Base-by-base conservation (phyloP, 148 eudicot genomes). In the Dysphania ambrosioides region DNA sequence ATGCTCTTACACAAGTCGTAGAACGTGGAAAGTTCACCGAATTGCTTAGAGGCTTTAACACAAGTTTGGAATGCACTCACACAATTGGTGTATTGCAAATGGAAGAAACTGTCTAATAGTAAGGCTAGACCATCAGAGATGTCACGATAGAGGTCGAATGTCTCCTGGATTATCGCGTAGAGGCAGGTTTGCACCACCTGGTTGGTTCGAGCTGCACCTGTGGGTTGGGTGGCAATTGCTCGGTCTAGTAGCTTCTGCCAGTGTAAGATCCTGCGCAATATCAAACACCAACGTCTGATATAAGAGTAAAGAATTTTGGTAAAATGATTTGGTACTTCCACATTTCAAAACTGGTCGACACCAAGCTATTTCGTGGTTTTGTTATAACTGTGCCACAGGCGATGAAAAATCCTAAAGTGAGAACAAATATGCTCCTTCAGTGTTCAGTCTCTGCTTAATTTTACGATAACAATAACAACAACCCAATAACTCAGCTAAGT, bases 211-310 rank as follows among this genome's bases (percentile, higher is more conserved):
- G 98, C 90, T 1, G 87, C 82, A 0, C 98, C 96, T 0, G 97
- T 90, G 10, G 98, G 98, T 51, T 86, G 72, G 8, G 97, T 88
- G 21, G 91, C 93, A 1, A 94, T 83, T 34, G 96, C 97, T 24
- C 97, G 81, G 71, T 94, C 96, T 4, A 91, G 85, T 19, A 94
- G 85, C 40, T 87, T 75, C 55, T 91, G 98, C 97, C 96, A 94
- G 44, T 86, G 82, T 19, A 83, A 76, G 75, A 94, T 87, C 76
- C 83, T 80, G 83, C 56, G 23, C 30, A 53, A 13, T 38, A 13
- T 57, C 12, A n/a, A 36, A 49, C 59, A 29, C 53, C 53, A 47
- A 47, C 1, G 8, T 16, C 0, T 72, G 4, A 34, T 24, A 64
- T 53, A 24, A 53, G 58, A 1, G 21, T 19, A 53, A 6, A 5